phyloP scores from a whole-genome alignment of 2,329 filamentous ascomycete species.

The Rutstroemia sp. region DNA sequence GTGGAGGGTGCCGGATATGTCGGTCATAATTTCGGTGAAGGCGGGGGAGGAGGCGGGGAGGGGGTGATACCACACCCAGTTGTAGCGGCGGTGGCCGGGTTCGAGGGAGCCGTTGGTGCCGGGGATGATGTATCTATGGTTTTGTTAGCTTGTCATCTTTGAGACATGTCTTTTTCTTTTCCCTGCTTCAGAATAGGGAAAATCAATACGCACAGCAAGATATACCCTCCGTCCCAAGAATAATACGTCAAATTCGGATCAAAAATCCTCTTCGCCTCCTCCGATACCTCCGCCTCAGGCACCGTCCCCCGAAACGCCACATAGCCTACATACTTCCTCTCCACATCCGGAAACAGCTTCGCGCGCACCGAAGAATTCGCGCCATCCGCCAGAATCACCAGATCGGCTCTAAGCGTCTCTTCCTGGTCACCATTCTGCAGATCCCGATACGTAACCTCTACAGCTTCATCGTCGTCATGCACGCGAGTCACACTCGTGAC shows the following conservation, averaged over 20 bases:
- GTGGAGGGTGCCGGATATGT: slow-evolving; percentile 24
- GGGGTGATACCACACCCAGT: slow-evolving; percentile 41
- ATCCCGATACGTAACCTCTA: slow-evolving; percentile 2
- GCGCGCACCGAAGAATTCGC: slow-evolving; percentile 16
- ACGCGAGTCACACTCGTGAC: neutral
- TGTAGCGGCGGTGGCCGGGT: slow-evolving; percentile 35
- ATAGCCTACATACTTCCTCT: slow-evolving; percentile 21
- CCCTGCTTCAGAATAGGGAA: neutral
- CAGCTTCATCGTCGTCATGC: neutral
- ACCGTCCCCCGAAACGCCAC: slow-evolving; percentile 34
- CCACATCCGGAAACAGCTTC: slow-evolving; percentile 10
- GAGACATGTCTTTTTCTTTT: too few species aligned
- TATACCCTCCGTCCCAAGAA: slow-evolving; percentile 34
- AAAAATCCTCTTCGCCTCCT: slow-evolving; percentile 30
- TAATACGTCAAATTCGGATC: slow-evolving; percentile 35
- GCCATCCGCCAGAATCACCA: slow-evolving; percentile 19
- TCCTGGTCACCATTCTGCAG: neutral
- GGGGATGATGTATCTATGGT: slow-evolving; percentile 34
- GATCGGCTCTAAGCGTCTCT: slow-evolving; percentile 7
- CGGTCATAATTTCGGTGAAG: slow-evolving; percentile 28
- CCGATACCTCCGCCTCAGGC: slow-evolving; percentile 32
- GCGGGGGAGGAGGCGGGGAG: slow-evolving; percentile 11
- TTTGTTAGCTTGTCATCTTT: neutral
- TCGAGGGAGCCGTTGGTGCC: slow-evolving; percentile 33
- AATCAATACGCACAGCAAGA: slow-evolving; percentile 25